These are phyloP conservation scores for Phytophthora niederhauseri DNA, from an alignment of 352 stramenopile species.

Conservation along the genomic window DNA sequence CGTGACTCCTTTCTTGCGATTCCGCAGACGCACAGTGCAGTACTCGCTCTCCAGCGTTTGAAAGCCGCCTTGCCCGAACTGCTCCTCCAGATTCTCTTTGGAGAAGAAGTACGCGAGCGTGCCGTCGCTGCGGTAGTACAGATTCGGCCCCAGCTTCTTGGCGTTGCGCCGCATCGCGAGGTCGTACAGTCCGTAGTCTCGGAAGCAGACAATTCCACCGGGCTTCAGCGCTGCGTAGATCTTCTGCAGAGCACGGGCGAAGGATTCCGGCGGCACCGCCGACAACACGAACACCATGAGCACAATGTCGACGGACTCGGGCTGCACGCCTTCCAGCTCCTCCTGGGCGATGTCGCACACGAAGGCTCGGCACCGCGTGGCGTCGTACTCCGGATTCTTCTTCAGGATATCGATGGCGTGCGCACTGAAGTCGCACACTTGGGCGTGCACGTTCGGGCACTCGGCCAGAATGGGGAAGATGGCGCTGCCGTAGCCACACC, in stretches of 20 bases:
- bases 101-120: constrained; percentile 86
- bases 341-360: constrained; percentile 75
- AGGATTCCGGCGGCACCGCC: constrained; percentile 64
- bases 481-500: constrained; percentile 88
- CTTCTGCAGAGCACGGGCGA: constrained; percentile 57
- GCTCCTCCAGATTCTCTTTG: constrained; percentile 46
- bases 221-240: constrained; percentile 57
- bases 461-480: constrained; percentile 84
- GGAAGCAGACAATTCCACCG: constrained; percentile 82
- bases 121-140: constrained; percentile 82
- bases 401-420: constrained; percentile 74
- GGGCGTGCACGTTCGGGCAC: constrained; percentile 64
- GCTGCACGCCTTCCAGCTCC: constrained; percentile 46
- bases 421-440: constrained; percentile 87
- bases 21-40: constrained; percentile 73
- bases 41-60: constrained; percentile 71
- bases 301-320: constrained; percentile 70
- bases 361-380: constrained; percentile 62
- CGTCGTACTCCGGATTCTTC: constrained; percentile 55
- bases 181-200: constrained; percentile 90
- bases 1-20: constrained; percentile 68
- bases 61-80: constrained; percentile 61
- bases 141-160: constrained; percentile 57
- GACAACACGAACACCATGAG: constrained; percentile 89
- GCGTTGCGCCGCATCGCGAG: constrained; percentile 85